Evolutionary conservation across 176 grass and related monocot species (phyloP).

Genomic region (Rhipidocladum racemiflorum): DNA sequence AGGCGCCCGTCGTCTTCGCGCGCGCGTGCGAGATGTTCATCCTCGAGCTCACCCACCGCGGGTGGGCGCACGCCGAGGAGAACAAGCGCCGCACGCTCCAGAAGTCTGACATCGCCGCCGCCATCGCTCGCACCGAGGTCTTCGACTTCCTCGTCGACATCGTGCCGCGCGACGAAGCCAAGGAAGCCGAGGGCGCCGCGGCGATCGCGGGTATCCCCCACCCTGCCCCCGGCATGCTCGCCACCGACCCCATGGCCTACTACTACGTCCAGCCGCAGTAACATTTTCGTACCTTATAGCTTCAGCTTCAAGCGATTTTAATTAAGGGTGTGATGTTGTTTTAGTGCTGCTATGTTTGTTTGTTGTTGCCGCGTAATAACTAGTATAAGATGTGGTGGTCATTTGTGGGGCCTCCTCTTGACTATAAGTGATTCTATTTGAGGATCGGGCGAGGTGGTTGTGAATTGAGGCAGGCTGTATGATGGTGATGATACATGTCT

Average conservation of each 20-base stretch:
- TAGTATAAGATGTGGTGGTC: constrained; percentile 32
- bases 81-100: constrained; percentile 96
- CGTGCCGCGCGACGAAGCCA: constrained; percentile 80
- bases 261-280: constrained; percentile 60
- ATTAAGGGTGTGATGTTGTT: neutral
- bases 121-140: constrained; percentile 90
- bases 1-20: constrained; percentile 88
- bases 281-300: neutral
- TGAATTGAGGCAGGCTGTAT: constrained; percentile 30
- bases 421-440: neutral
- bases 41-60: constrained; percentile 85
- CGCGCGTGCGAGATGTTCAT: constrained; percentile 98
- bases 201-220: constrained; percentile 40
- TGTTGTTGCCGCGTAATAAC: constrained; percentile 28
- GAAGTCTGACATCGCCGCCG: constrained; percentile 92
- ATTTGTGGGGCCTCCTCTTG: constrained; percentile 11
- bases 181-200: constrained; percentile 61
- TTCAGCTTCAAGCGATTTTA: constrained; percentile 11
- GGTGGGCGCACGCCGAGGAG: constrained; percentile 94
- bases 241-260: constrained; percentile 43
- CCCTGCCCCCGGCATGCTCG: constrained; percentile 34
- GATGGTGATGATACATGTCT: constrained; percentile 24
- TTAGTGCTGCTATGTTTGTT: constrained; percentile 16
- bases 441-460: neutral
- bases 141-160: constrained; percentile 98